Conservation (phyloP, 2,329 filamentous ascomycete genomes). For the Penicillium sp. region DNA sequence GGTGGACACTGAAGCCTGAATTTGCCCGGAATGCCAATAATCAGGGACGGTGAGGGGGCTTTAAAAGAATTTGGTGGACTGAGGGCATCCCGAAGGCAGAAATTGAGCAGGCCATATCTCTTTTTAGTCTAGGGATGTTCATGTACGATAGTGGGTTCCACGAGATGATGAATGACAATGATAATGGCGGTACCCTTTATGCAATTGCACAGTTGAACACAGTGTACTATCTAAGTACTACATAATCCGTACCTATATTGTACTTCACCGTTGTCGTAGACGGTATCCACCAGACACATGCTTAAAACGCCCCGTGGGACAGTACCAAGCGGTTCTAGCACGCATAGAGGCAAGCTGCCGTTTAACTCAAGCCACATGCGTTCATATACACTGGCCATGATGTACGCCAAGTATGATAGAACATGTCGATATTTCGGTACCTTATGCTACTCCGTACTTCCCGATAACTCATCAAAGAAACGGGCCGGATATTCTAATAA, state of each 20-base stretch:
- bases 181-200: background rate
- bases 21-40: slow-evolving; percentile 34
- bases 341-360: background rate
- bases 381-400: background rate
- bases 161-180: slow-evolving; percentile 1
- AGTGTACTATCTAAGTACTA: background rate
- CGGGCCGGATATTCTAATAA: background rate
- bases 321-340: background rate
- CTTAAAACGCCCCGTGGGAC: slow-evolving; percentile 3
- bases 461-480: background rate
- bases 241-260: background rate
- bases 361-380: background rate
- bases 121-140: background rate
- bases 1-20: slow-evolving; percentile 61
- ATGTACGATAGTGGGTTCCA: slow-evolving; percentile 5
- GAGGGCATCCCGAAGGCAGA: background rate
- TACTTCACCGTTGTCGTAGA: background rate
- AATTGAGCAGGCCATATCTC: background rate
- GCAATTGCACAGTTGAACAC: background rate
- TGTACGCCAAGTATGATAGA: background rate
- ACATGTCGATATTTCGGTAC: background rate
- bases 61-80: background rate
- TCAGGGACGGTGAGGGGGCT: slow-evolving; percentile 6
- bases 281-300: background rate
- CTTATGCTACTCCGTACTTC: background rate